These are phyloP conservation scores for Penicillium soppii DNA, from an alignment of 495 filamentous ascomycete genomes.

Conservation along the genomic window DNA sequence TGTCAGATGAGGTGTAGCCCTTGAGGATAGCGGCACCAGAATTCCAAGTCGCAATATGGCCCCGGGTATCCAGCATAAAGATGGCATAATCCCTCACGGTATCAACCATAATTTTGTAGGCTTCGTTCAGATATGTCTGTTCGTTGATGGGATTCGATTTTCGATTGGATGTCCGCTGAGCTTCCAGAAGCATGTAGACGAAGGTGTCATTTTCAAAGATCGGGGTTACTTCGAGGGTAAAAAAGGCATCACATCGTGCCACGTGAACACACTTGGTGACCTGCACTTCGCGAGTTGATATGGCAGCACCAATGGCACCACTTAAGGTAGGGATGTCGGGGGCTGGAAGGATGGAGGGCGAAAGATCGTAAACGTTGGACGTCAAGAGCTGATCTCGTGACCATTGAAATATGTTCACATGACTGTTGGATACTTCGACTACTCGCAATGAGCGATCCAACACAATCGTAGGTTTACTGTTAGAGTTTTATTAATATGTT, in stretches of 20 bases:
- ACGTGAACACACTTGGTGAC: slow-evolving; percentile 28
- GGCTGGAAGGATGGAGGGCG: slow-evolving; percentile 32
- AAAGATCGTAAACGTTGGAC: slow-evolving; percentile 40
- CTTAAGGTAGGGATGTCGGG: slow-evolving; percentile 39
- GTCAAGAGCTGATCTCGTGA: slow-evolving; percentile 40
- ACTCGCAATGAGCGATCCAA: slow-evolving; percentile 47
- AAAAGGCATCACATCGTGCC: slow-evolving; percentile 24
- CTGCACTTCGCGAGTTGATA: slow-evolving; percentile 34
- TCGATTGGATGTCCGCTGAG: slow-evolving; percentile 29
- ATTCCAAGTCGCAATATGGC: slow-evolving; percentile 63
- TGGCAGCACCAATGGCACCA: slow-evolving; percentile 44
- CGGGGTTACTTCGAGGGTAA: slow-evolving; percentile 48
- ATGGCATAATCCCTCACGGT: slow-evolving; percentile 68
- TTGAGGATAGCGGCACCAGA: slow-evolving; percentile 58
- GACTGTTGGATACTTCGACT: slow-evolving; percentile 49
- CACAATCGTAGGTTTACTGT: slow-evolving; percentile 43
- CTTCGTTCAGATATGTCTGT: slow-evolving; percentile 53
- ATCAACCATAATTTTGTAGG: slow-evolving; percentile 61
- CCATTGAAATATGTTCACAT: slow-evolving; percentile 37
- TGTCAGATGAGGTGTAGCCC: slow-evolving; percentile 55
- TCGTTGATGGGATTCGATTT: slow-evolving; percentile 23
- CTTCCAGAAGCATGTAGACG: slow-evolving; percentile 49
- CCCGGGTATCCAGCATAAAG: slow-evolving; percentile 61
- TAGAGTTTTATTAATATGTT: neutral
- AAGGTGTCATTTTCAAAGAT: slow-evolving; percentile 47